Base-by-base conservation (phyloP, 1,139 yeast genomes). In the Taphrina confusa region DNA sequence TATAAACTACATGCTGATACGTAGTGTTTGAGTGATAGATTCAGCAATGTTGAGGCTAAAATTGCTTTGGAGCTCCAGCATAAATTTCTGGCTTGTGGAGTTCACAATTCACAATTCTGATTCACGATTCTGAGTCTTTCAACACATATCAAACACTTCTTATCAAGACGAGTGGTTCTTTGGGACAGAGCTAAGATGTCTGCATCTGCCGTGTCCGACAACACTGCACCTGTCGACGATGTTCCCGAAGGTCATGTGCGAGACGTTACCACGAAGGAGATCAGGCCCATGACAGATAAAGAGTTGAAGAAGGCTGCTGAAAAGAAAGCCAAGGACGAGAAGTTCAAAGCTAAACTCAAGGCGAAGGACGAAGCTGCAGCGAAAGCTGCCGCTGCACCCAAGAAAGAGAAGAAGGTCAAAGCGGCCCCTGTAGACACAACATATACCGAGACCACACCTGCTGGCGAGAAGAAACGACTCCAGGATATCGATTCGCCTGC, bases 321-420 rank as follows among this genome's bases (percentile, higher is more conserved):
- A 78, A 91, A 91, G 81, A 97, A 97, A 59, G 98, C 92, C 77
- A 92, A 92, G 74, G 77, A 90, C 71, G 96, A 97, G 71, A 92
- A 91, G 73, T 91, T 91, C 74, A 81, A 85, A 68, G 97, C 97
- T 60, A 92, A 92, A 75, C 86, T 91, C 76, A 90, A 91, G 64
- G 88, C 88, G 69, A 84, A 85, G 74, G 83, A 82, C 49, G 78
- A 74, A 37, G 78, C 78, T 62, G 73, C 77, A 65, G 69, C 73
- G 51, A 70, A 69, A 55, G 68, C 69, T 45, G 72, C 73, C 44
- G 73, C 73, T 33, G 66, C 72, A 39, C 72, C 72, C 39, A 71
- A 72, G 60, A 74, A 73, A 65, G 75, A 79, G 64, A 82, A 84
- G 75, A 82, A 84, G 74, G 83, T 84, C 70, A 84, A 85, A 76